A percentile compares a stretch with the other conserved stretches of the same genome.
These are phyloP conservation scores for Cladosporium phlei DNA, from an alignment of 2,329 filamentous ascomycete species.

Conservation along the genomic window DNA sequence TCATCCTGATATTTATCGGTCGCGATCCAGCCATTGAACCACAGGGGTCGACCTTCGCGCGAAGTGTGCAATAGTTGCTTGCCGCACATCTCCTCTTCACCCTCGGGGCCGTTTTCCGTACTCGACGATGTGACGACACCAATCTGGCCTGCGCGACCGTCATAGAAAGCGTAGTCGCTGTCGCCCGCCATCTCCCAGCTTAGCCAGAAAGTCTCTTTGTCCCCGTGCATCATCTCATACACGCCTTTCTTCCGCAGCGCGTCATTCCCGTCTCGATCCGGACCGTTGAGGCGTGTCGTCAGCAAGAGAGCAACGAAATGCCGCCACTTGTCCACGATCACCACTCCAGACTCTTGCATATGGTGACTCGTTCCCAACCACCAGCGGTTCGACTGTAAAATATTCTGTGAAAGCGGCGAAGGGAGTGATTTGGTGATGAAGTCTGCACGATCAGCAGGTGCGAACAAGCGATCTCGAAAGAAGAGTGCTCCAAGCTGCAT, in stretches of 20 bases:
- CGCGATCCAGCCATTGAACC: constrained; percentile 46
- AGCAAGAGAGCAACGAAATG: constrained; percentile 43
- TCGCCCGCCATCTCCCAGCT: constrained; percentile 44
- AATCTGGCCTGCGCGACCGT: constrained; percentile 35
- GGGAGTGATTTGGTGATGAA: constrained; percentile 34
- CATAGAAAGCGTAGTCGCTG: constrained; percentile 41
- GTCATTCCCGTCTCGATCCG: constrained; percentile 40
- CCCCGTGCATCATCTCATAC: constrained; percentile 46
- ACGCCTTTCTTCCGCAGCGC: constrained; percentile 37
- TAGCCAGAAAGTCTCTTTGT: constrained; percentile 50
- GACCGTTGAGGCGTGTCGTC: constrained; percentile 39
- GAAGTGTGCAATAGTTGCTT: constrained; percentile 41
- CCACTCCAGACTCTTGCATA: constrained; percentile 44
- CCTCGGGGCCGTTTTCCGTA: constrained; percentile 1
- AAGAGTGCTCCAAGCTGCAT: constrained; percentile 41
- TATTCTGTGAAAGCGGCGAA: constrained; percentile 39
- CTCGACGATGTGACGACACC: constrained; percentile 26
- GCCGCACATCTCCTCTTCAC: constrained; percentile 31
- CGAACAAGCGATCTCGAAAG: constrained; percentile 43
- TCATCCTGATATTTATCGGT: constrained; percentile 38
- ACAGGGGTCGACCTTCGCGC: constrained; percentile 40
- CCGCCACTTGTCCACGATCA: constrained; percentile 45
- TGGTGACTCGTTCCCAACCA: constrained; percentile 37
- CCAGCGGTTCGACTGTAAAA: constrained; percentile 31
- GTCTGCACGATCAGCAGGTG: constrained; percentile 33